Evolutionary conservation across 768 basidiomycete genomes (phyloP).

Genomic region (Antrodiella citrinella): DNA sequence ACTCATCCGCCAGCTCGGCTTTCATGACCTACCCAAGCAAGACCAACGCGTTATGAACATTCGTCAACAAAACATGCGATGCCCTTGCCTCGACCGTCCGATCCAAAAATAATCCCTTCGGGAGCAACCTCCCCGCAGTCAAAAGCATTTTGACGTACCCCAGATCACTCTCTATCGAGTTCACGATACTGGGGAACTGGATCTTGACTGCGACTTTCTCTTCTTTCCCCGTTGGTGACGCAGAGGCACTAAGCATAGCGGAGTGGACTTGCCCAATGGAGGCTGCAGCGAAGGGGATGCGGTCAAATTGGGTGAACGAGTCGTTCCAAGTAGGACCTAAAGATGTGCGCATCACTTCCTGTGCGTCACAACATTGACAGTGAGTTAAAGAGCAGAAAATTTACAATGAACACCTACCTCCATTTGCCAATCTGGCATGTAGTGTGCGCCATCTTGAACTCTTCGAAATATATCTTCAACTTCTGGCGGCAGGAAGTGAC

Average conservation of each 20-base stretch:
- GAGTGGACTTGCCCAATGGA: constrained; percentile 95
- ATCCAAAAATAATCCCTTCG: constrained; percentile 85
- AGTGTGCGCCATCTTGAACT: constrained; percentile 93
- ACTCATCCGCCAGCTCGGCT: constrained; percentile 86
- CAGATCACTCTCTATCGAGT: constrained; percentile 83
- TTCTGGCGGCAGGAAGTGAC: constrained; percentile 80
- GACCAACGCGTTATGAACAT: too few relatives aligned
- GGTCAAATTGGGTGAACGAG: constrained; percentile 68
- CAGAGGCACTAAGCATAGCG: constrained; percentile 49
- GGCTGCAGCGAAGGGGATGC: constrained; percentile 88
- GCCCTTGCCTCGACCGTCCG: constrained; percentile 61
- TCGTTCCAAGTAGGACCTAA: constrained; percentile 70
- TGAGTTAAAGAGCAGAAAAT: constrained; percentile 4
- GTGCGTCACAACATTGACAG: neutral
- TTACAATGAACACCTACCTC: constrained; percentile 43
- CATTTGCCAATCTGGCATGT: constrained; percentile 99
- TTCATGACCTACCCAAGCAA: constrained; percentile 63
- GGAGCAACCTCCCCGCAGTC: constrained; percentile 72
- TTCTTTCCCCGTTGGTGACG: constrained; percentile 45
- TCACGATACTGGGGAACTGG: constrained; percentile 88
- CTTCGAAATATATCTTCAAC: constrained; percentile 81
- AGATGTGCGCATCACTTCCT: constrained; percentile 68
- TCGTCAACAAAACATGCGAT: too few relatives aligned
- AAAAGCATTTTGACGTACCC: constrained; percentile 79
- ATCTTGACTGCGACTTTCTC: constrained; percentile 77